Conservation (phyloP, 345 rosid species). For the Gossypium ekmanianum region DNA sequence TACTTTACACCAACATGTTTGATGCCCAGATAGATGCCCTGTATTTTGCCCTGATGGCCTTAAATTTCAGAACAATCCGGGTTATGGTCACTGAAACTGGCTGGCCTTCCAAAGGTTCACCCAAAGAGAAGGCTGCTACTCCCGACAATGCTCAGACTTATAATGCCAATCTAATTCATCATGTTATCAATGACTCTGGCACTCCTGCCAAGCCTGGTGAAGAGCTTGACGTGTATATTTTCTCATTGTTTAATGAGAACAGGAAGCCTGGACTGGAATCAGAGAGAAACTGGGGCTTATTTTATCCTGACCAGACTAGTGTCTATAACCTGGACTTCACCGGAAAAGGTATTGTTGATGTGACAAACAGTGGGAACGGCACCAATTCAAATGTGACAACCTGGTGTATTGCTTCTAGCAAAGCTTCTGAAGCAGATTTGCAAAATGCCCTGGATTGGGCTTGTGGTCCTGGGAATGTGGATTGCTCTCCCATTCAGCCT, state of each 20-base stretch:
- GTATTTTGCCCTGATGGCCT: conserved; percentile 66
- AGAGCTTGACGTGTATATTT: conserved; percentile 65
- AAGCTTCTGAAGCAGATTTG: conserved; percentile 66
- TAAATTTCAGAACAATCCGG: conserved; percentile 83
- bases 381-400: conserved; percentile 51
- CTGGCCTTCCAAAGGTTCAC: conserved; percentile 94
- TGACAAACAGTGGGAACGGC: not conserved
- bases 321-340: conserved; percentile 82
- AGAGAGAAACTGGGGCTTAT: conserved; percentile 97
- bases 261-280: conserved; percentile 79
- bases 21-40: conserved; percentile 97
- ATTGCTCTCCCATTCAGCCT: conserved; percentile 90
- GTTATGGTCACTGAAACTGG: conserved; percentile 96
- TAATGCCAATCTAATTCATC: conserved; percentile 71
- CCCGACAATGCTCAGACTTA: conserved; percentile 93
- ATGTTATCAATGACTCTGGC: conserved; percentile 64
- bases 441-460: conserved; percentile 92
- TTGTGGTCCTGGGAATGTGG: conserved; percentile 93
- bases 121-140: conserved; percentile 78
- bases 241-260: conserved; percentile 90
- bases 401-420: conserved; percentile 91
- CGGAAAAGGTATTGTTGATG: conserved; percentile 40
- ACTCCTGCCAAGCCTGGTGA: conserved; percentile 88
- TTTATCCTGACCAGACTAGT: conserved; percentile 85
- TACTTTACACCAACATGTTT: conserved; percentile 94